phyloP scores from a whole-genome alignment of 1,284 basidiomycete species.

The Apiotrichum domesticum region DNA sequence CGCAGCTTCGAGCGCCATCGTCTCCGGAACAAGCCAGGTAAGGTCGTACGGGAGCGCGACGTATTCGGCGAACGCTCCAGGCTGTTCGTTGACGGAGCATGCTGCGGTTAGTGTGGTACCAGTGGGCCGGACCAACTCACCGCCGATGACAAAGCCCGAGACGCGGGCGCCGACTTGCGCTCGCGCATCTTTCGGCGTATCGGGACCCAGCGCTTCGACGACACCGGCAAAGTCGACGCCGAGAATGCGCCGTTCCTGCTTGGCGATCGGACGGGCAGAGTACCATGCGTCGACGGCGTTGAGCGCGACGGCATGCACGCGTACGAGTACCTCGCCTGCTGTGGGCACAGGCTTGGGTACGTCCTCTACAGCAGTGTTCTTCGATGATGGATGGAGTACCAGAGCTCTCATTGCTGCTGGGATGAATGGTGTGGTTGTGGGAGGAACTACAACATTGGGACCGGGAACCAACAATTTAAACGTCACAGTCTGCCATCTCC shows the following conservation, averaged over 20 bases:
- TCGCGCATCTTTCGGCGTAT: not conserved
- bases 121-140: not conserved
- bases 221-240: constrained; percentile 14
- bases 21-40: constrained; percentile 1
- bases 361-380: no score
- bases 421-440: no score
- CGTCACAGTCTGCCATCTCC: no score
- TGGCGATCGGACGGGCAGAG: not conserved
- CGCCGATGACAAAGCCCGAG: constrained; percentile 8
- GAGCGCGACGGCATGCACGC: constrained; percentile 11
- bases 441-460: no score
- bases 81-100: constrained; percentile 4
- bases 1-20: not conserved
- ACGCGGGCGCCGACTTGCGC: constrained; percentile 1
- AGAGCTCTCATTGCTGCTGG: no score
- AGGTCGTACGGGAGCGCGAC: constrained; percentile 3
- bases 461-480: no score
- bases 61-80: constrained; percentile 11
- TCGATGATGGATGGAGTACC: no score
- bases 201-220: not conserved
- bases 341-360: no score
- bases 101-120: not conserved
- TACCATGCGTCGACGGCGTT: constrained; percentile 13
- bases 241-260: constrained; percentile 5
- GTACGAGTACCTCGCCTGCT: constrained; percentile 4